Conservation (phyloP, 2,329 filamentous ascomycete species). For the Emydomyces testavorans region DNA sequence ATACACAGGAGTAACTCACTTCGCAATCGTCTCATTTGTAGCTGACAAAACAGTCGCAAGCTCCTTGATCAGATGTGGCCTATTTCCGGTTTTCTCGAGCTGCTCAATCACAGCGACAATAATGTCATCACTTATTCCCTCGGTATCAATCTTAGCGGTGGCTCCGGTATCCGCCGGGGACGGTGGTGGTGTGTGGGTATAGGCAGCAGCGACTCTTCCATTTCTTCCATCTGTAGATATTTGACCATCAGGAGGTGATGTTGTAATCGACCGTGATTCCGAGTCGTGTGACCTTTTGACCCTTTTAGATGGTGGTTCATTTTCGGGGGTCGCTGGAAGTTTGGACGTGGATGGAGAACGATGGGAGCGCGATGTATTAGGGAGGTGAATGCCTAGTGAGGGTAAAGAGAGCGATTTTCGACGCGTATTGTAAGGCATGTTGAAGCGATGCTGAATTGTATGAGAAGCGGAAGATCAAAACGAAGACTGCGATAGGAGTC, state of each 20-base stretch:
- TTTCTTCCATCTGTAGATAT: slow-evolving; percentile 17
- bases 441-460: slow-evolving; percentile 19
- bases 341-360: slow-evolving; percentile 53
- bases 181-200: slow-evolving; percentile 68
- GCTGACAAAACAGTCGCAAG: slow-evolving; percentile 67
- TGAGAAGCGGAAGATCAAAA: slow-evolving; percentile 20
- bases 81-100: slow-evolving; percentile 77
- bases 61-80: slow-evolving; percentile 90
- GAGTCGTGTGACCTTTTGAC: slow-evolving; percentile 64
- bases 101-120: slow-evolving; percentile 83
- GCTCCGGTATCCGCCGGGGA: slow-evolving; percentile 46
- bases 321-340: slow-evolving; percentile 48
- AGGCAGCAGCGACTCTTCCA: slow-evolving; percentile 42
- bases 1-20: slow-evolving; percentile 50
- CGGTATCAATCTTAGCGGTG: slow-evolving; percentile 57
- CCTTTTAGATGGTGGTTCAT: slow-evolving; percentile 48
- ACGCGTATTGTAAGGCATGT: slow-evolving; percentile 92
- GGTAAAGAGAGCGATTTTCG: slow-evolving; percentile 89
- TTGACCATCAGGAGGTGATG: slow-evolving; percentile 14
- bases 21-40: slow-evolving; percentile 72
- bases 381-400: slow-evolving; percentile 81
- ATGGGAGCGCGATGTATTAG: slow-evolving; percentile 45
- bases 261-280: slow-evolving; percentile 23
- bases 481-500: slow-evolving; percentile 19
- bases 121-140: slow-evolving; percentile 86